Conservation (phyloP, 192 early-diverging fungal species). For the Coemansia sp. region DNA sequence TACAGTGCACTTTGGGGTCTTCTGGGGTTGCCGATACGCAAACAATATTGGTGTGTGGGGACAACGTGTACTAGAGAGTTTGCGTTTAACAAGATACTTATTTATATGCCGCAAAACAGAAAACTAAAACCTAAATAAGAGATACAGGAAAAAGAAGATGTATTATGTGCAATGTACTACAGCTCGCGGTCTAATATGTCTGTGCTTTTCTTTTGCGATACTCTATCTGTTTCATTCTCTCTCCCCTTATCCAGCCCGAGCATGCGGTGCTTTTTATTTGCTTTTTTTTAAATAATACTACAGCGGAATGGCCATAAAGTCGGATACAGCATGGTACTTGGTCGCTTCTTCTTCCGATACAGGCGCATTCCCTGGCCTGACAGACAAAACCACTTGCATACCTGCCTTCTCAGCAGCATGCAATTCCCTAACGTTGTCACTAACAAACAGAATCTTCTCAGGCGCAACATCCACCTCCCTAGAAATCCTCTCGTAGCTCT, state of each 20-base stretch:
- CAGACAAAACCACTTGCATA: conserved; percentile 62
- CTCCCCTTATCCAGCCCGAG: too few relatives aligned
- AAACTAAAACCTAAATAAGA: too few relatives aligned
- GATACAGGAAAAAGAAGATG: background rate
- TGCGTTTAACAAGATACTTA: too few relatives aligned
- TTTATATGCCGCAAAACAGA: too few relatives aligned
- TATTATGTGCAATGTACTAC: background rate
- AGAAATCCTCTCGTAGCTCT: conserved; percentile 76
- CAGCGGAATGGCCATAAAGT: conserved; percentile 30
- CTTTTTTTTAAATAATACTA: conserved; percentile 3
- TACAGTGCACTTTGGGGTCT: background rate
- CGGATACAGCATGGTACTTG: background rate
- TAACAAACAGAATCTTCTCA: conserved; percentile 74
- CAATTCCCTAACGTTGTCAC: conserved; percentile 86
- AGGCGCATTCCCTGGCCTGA: conserved; percentile 69
- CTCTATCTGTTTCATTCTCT: too few relatives aligned
- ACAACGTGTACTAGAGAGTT: too few relatives aligned
- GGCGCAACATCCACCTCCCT: conserved; percentile 56
- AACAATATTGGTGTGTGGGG: too few relatives aligned
- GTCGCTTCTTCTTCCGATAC: conserved; percentile 5
- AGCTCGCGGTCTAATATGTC: too few relatives aligned
- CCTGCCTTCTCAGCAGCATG: conserved; percentile 70
- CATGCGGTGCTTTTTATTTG: too few relatives aligned
- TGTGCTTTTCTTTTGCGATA: too few relatives aligned
- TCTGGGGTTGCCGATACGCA: too few relatives aligned